phyloP scores from a whole-genome alignment of 2,329 filamentous ascomycete species.

The Dryadomyces quercivorus region DNA sequence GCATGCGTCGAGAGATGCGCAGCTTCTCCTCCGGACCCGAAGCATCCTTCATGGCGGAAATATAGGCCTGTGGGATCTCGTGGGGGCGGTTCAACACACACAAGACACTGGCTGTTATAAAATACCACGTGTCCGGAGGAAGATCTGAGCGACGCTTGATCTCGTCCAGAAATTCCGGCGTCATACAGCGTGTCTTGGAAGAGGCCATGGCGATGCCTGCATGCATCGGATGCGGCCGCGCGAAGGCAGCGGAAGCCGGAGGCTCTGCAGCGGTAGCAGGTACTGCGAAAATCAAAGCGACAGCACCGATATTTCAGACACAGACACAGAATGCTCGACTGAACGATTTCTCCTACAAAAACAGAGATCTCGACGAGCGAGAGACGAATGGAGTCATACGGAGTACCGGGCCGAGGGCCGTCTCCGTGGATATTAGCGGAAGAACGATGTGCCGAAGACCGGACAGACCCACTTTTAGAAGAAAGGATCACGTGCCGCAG shows the following conservation, averaged over 20 bases:
- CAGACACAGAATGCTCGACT: too few species aligned
- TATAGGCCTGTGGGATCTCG: constrained; percentile 32
- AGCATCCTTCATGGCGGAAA: constrained; percentile 25
- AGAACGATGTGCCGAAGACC: background rate
- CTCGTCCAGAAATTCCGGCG: constrained; percentile 27
- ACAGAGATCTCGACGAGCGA: too few species aligned
- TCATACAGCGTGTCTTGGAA: constrained; percentile 17
- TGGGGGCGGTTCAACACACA: constrained; percentile 35
- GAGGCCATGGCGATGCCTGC: constrained; percentile 7
- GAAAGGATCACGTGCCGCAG: background rate
- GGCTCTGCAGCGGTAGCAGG: too few species aligned
- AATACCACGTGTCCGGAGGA: constrained; percentile 35
- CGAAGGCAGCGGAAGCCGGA: background rate
- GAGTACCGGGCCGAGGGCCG: too few species aligned
- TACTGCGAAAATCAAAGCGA: too few species aligned
- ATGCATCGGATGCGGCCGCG: background rate
- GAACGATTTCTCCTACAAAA: too few species aligned
- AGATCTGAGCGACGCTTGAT: constrained; percentile 28
- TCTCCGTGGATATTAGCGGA: background rate
- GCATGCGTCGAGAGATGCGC: constrained; percentile 29
- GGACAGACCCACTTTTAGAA: background rate
- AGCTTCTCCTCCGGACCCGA: constrained; percentile 24
- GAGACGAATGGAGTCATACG: too few species aligned
- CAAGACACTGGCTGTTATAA: constrained; percentile 31
- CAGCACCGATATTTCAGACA: too few species aligned